Conservation (phyloP, 768 basidiomycete genomes). For the Fomitopsis serialis region DNA sequence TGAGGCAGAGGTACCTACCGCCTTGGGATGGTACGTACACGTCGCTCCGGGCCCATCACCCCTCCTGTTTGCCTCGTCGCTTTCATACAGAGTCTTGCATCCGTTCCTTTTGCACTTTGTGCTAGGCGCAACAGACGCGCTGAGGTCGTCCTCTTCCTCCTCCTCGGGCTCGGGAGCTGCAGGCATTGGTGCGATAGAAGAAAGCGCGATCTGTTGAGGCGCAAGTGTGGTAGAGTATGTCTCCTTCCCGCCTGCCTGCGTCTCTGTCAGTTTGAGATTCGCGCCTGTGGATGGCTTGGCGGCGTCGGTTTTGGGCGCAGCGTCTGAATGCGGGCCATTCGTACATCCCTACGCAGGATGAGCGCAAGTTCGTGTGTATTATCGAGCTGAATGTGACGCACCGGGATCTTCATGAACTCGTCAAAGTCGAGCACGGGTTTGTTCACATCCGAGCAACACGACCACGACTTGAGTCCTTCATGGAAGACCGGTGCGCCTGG, state of each 20-base stretch:
- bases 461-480: slow-evolving; percentile 95
- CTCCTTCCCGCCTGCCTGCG: slow-evolving; percentile 46
- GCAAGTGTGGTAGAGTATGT: slow-evolving; percentile 32
- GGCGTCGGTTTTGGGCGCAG: slow-evolving; percentile 36
- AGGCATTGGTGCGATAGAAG: slow-evolving; percentile 14
- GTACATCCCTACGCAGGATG: slow-evolving; percentile 63
- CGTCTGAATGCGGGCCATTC: slow-evolving; percentile 38
- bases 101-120: slow-evolving; percentile 72
- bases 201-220: not conserved
- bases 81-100: slow-evolving; percentile 64
- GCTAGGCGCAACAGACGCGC: slow-evolving; percentile 49
- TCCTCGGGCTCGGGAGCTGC: slow-evolving; percentile 29
- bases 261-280: slow-evolving; percentile 32
- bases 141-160: slow-evolving; percentile 84
- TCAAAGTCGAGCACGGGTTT: slow-evolving; percentile 95
- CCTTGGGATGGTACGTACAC: slow-evolving; percentile 83
- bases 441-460: slow-evolving; percentile 83
- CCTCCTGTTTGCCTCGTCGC: slow-evolving; percentile 62
- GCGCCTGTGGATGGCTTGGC: slow-evolving; percentile 30
- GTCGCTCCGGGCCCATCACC: slow-evolving; percentile 66
- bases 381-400: slow-evolving; percentile 31
- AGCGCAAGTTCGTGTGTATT: too few relatives aligned
- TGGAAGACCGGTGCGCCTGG: slow-evolving; percentile 91
- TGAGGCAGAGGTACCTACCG: slow-evolving; percentile 45
- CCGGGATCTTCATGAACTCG: slow-evolving; percentile 86